Base-by-base conservation (phyloP, 2,329 filamentous ascomycete genomes). In the Myriosclerotinia curreyana region DNA sequence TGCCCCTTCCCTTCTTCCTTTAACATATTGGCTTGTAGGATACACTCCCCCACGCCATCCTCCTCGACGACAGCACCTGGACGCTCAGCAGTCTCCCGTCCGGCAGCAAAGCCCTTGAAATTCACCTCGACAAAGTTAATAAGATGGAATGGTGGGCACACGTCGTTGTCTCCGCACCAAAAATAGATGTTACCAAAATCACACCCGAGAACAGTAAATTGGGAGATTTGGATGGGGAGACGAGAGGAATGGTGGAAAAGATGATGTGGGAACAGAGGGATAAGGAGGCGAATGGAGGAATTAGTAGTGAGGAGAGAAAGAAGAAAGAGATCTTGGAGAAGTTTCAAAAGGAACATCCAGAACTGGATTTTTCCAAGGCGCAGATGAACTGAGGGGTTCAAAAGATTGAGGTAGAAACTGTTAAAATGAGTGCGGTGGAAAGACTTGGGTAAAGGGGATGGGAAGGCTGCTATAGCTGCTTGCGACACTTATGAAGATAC, bases 251-350 rank as follows among this genome's bases (percentile, higher is more conserved):
- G 94, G 95, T 99, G 52, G 95, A 99, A 86, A 99, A 99, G 86
- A 99, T 99, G 95, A 99, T 99, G 95, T 99, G 85, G 74, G 95
- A 99, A 80, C 95, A 99, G 82, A 83, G 90, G 70, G 93, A 98
- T 81, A 99, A 99, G 86, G 93, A 98, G 81, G 81, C 84, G 77
- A 95, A 95, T 5, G 83, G 89, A 77, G 91, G 92, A 54, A 92
- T 89, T 15, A 96, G 91, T 69, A 95, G 98, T 70, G 95, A 99
- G 81, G 88, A 96, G 83, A 91, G 93, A 82, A 91, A 93, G 82
- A 98, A 98, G 84, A 79, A 87, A 75, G 94, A 99, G 64, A 88
- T 99, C 72, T 79, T 99, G 75, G 90, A 91, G 79, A 92, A 96
- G 80, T 98, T 99, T 79, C 89, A 97, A 84, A 65, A 62, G 48